Conservation (phyloP, 2,329 filamentous ascomycete genomes). For the Teratosphaeria gauchensis region DNA sequence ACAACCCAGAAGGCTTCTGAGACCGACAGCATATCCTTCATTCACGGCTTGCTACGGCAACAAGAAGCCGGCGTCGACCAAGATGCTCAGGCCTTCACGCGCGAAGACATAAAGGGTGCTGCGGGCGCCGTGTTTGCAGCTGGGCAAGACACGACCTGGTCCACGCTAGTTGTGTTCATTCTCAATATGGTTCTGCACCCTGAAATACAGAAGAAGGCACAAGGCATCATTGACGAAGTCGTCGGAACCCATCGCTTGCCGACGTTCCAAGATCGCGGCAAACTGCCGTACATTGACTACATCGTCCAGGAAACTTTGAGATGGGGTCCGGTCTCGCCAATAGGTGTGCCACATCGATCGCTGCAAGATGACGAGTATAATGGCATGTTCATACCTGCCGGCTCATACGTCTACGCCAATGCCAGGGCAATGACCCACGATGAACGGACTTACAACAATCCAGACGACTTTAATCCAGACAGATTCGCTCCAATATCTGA, state of each 20-base stretch:
- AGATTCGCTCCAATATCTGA: slow-evolving; percentile 30
- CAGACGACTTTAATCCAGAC: slow-evolving; percentile 39
- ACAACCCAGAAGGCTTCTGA: slow-evolving; percentile 9
- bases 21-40: slow-evolving; percentile 31
- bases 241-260: slow-evolving; percentile 23
- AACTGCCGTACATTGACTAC: slow-evolving; percentile 24
- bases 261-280: slow-evolving; percentile 17
- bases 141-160: slow-evolving; percentile 28
- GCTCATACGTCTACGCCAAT: slow-evolving; percentile 15
- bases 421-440: slow-evolving; percentile 33
- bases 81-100: slow-evolving; percentile 25
- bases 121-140: slow-evolving; percentile 31
- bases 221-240: slow-evolving; percentile 23
- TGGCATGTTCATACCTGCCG: slow-evolving; percentile 15
- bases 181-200: slow-evolving; percentile 22
- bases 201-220: slow-evolving; percentile 21
- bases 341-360: slow-evolving; percentile 18
- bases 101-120: slow-evolving; percentile 33
- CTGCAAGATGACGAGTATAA: slow-evolving; percentile 14
- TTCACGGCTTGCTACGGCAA: slow-evolving; percentile 31
- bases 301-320: slow-evolving; percentile 28
- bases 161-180: slow-evolving; percentile 17
- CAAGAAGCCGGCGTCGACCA: slow-evolving; percentile 24
- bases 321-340: slow-evolving; percentile 23
- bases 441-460: slow-evolving; percentile 31